Conservation (phyloP, 148 eudicot species). For the Arctostaphylos glauca region DNA sequence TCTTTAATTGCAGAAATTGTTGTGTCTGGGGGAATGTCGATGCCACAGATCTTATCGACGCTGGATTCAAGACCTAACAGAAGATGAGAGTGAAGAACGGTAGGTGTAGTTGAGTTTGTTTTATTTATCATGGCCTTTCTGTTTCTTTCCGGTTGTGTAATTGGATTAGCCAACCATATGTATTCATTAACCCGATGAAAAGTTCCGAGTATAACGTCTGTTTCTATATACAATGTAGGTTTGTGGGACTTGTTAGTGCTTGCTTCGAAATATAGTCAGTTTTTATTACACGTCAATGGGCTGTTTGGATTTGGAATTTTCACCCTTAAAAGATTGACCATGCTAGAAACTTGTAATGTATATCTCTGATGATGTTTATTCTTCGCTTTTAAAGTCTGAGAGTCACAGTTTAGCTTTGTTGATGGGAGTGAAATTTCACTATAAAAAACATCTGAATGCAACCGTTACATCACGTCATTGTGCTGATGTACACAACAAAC, state of each 20-base stretch:
- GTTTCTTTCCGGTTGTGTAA: not conserved
- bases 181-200: not conserved
- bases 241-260: not conserved
- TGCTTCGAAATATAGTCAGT: not conserved
- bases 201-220: too few species aligned
- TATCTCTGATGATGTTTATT: not conserved
- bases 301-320: not conserved
- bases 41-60: conserved; percentile 87
- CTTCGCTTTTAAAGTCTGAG: too few species aligned
- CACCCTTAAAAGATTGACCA: not conserved
- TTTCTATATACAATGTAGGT: not conserved
- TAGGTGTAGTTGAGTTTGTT: not conserved
- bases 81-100: conserved; percentile 38
- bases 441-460: too few species aligned
- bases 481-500: too few species aligned
- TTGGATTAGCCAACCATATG: not conserved
- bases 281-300: not conserved
- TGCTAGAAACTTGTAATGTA: not conserved
- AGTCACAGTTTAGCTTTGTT: too few species aligned
- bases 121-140: not conserved
- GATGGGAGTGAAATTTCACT: too few species aligned
- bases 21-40: conserved; percentile 98
- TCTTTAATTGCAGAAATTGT: conserved; percentile 73
- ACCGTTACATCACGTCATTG: too few species aligned
- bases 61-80: conserved; percentile 58